Evolutionary conservation across 2,329 filamentous ascomycete species (phyloP), one percentile per base, ranked within the genome.

Genomic region (Myriosclerotinia curreyana): DNA sequence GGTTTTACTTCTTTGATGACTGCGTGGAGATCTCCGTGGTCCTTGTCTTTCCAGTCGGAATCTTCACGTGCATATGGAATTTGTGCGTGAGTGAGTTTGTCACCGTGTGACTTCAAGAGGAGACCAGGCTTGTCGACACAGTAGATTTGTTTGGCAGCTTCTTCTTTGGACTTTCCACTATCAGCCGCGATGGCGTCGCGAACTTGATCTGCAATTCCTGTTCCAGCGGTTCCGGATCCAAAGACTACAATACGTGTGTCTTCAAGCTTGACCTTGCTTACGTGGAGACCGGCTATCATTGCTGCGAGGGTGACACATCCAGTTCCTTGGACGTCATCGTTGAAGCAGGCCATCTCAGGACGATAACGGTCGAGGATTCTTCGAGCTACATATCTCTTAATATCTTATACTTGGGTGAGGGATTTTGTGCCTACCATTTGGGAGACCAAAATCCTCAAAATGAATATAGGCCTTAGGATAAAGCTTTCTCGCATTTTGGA

Each of bases 251-350:
- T 81, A 38, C 87, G 83, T 17, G 90, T 76, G 65, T 96, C 90
- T 11, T 79, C 77, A 49, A 96, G 79, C 60, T 87, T 84, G 61
- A 87, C 77, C 3, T 85, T 81, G 66, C 82, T 86, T 9, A 94
- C 86, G 66, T 90, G 85, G 9, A 93, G 79, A 0, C 85, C 92
- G 0, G 91, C 86, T 79, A 91, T 86, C 67, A 96, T 87, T 1
- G 89, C 92, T 0, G 92, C 92, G 0, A 96, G 82, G 0, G 92
- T 94, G 0, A 96, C 91, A 65, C 90, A 94, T 0, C 92, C 92
- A 0, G 92, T 96, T 1, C 92, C 92, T 75, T 96, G 92, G 0
- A 96, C 87, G 74, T 96, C 92, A 65, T 96, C 92, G 71, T 96
- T 96, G 80, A 96, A 96, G 75, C 91, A 96, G 0, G 92, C 82